Evolutionary conservation across 2,329 filamentous ascomycete genomes (phyloP), one percentile per base, ranked within the genome.

Genomic region (Fusarium pseudoanthophilum): DNA sequence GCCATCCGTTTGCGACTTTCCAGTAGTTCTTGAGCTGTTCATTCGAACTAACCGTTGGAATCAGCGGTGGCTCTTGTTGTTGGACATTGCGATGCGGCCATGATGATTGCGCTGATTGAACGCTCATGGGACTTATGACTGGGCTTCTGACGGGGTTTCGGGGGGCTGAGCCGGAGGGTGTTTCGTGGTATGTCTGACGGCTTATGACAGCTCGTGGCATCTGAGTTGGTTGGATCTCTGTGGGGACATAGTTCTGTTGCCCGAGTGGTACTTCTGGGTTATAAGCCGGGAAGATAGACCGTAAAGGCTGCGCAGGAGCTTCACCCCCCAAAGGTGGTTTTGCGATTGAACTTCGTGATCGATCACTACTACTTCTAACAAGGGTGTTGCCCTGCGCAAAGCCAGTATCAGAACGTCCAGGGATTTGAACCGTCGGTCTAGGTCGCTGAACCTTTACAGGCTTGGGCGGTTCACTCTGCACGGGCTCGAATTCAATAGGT

Each of bases 251-350:
- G 52, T 89, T 82, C 78, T 95, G 93, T 64, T 90, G 88, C 62
- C 90, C 86, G 7, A 94, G 86, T 10, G 92, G 85, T 30, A 93
- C 79, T 3, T 87, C 87, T 7, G 90, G 91, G 77, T 95, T 91
- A 78, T 94, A 95, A 36, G 88, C 87, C 13, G 93, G 93, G 76
- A 95, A 95, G 76, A 95, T 94, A 30, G 92, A 95, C 37, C 89
- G 87, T 75, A 93, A 86, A 0, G 80, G 75, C 67, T 72, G 80
- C 57, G 79, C 79, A 49, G 79, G 70, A 28, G 78, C 51, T 14
- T 81, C 80, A 30, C 84, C 83, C 32, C 77, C 78, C 8, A 87
- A 76, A 21, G 87, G 88, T 30, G 84, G 81, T 74, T 91, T 90
- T 57, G 87, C 87, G 73, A 90, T 90, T 26, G 88, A 91, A 78